Evolutionary conservation across 2,329 filamentous ascomycete species (phyloP).

Genomic region (Pezicula rhizophila): DNA sequence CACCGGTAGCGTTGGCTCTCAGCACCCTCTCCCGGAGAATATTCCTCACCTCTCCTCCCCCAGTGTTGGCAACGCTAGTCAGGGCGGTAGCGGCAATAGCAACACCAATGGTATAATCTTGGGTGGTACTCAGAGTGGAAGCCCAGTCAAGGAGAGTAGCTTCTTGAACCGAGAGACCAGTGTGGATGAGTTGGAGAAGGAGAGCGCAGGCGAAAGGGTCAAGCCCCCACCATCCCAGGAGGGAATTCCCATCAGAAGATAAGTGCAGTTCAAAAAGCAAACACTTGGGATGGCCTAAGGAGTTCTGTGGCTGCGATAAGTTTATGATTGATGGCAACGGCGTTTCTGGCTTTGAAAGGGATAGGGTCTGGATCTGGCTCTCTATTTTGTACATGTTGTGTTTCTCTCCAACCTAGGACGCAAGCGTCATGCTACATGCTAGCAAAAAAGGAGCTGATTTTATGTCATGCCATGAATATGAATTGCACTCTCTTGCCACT

Average conservation of each 20-base stretch:
- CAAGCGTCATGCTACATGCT: background rate
- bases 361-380: constrained; percentile 10
- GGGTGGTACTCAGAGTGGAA: constrained; percentile 55
- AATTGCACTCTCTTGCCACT: too few species aligned
- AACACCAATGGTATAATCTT: constrained; percentile 38
- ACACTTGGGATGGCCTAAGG: background rate
- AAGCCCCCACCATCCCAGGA: constrained; percentile 37
- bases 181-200: constrained; percentile 48
- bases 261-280: constrained; percentile 17
- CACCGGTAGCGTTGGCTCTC: constrained; percentile 86
- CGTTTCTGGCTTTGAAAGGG: constrained; percentile 17
- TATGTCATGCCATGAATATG: too few species aligned
- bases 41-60: constrained; percentile 83
- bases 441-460: constrained; percentile 3
- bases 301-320: background rate
- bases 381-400: constrained; percentile 19
- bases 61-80: constrained; percentile 30
- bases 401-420: background rate
- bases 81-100: constrained; percentile 37
- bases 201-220: constrained; percentile 26
- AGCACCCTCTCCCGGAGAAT: constrained; percentile 92
- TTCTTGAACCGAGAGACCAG: constrained; percentile 80
- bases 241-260: constrained; percentile 61
- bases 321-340: constrained; percentile 18
- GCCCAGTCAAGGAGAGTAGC: constrained; percentile 86